Evolutionary conservation across 352 stramenopile species (phyloP), one percentile per base, ranked within the genome.

Genomic region (Pythium scleroteichum): DNA sequence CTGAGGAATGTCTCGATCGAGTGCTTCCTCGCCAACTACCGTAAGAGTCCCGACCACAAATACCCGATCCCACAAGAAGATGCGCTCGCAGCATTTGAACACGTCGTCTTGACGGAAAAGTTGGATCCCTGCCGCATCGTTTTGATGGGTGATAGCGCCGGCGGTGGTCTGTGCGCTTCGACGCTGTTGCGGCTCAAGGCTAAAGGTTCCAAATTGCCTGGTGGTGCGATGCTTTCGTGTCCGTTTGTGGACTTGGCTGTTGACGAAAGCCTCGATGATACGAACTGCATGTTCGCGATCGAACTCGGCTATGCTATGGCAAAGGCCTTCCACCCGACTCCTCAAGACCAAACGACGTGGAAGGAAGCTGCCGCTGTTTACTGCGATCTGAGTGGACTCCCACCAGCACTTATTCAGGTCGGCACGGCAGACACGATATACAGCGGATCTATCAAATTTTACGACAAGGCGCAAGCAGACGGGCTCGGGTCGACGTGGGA

Each of bases 21-120:
- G 42, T 72, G 80, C n/a, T 63, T 87, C 47, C 61, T 89, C n/a
- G 76, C 73, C 26, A 89, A 87, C 64, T 89, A 87, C 65, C 79
- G 76, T n/a, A 89, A 87, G 60, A 59, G 79, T 17, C 75, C 76
- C 5, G 71, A 84, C 39, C 50, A 67, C 13, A 27, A 54, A 10
- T 87, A 79, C 57, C 79, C 79, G 0, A 24, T 59, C 0, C 76
- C 76, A 32, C 57, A 78, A 20, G 66, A 89, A 44, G 79, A 89
- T 56, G 73, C 76, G 16, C 59, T 80, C 32, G 29, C 38, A 38
- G 83, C 79, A 65, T 81, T 71, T 50, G 57, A 84, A 50, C 76
- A 82, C 54, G 57, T 89, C 20, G 59, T 76, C 1, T 12, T 48
- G 0, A 27, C 59, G 10, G 38, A 78, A 29, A 23, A 75, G 13